A percentile compares a stretch with the other conserved stretches of the same genome.
Conservation (phyloP, 352 stramenopile species). For the Phytophthora foliorum region DNA sequence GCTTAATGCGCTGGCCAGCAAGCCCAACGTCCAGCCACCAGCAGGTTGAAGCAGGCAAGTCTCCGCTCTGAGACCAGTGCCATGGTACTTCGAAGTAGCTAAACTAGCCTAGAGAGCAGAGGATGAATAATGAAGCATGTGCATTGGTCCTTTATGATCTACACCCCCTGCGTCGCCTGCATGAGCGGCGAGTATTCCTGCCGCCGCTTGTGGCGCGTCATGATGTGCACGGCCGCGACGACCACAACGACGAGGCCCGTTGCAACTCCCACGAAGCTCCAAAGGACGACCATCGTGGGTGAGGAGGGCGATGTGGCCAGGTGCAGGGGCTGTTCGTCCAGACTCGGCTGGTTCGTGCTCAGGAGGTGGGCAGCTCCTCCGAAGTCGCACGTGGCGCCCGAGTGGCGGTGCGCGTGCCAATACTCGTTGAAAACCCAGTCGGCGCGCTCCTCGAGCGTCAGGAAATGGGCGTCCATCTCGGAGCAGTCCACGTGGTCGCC, state of each 20-base stretch:
- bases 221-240: conserved; percentile 6
- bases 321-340: conserved; percentile 15
- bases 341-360: conserved; percentile 7
- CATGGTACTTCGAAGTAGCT: no score
- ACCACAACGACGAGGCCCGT: conserved; percentile 3
- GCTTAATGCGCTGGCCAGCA: no score
- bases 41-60: no score
- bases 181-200: conserved; percentile 19
- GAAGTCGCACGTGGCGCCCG: conserved; percentile 80
- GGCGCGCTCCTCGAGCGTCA: no score
- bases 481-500: conserved; percentile 25
- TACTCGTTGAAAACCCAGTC: no score
- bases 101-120: no score
- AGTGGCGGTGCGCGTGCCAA: no score
- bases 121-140: no score
- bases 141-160: no score
- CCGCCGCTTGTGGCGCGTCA: conserved; percentile 1
- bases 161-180: neutral
- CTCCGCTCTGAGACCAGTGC: no score
- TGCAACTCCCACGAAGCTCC: conserved; percentile 14
- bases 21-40: no score
- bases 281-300: conserved; percentile 8
- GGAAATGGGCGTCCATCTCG: no score
- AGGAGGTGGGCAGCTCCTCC: conserved; percentile 63
- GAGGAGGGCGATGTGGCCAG: neutral